These are phyloP conservation scores for Pholiota microspora DNA, from an alignment of 768 basidiomycete genomes.

Conservation along the genomic window DNA sequence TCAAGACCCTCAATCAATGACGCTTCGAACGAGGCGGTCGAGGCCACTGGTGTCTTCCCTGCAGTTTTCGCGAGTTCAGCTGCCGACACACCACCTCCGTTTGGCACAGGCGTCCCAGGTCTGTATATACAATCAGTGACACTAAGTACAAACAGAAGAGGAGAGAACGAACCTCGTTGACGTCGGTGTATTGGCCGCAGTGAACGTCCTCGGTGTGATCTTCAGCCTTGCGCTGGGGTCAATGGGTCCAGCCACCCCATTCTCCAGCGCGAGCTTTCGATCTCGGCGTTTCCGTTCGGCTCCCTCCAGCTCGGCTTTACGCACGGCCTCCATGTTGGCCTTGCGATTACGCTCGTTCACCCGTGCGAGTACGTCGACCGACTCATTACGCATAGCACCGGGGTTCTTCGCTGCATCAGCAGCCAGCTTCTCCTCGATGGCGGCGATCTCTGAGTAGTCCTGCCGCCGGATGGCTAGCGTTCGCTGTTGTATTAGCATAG, in stretches of 20 bases:
- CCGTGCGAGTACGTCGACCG: constrained; percentile 58
- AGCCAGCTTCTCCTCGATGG: constrained; percentile 65
- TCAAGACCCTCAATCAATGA: constrained; percentile 66
- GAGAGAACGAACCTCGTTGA: constrained; percentile 55
- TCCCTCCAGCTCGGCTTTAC: constrained; percentile 70
- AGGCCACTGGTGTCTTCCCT: constrained; percentile 19
- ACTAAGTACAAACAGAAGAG: background rate
- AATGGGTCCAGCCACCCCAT: constrained; percentile 36
- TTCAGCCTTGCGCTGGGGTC: constrained; percentile 71
- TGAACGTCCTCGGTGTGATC: constrained; percentile 58
- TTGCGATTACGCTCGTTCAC: constrained; percentile 91
- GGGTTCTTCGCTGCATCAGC: constrained; percentile 24
- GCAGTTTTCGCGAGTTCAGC: constrained; percentile 13
- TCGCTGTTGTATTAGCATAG: constrained; percentile 66
- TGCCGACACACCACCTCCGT: constrained; percentile 16
- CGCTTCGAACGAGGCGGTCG: constrained; percentile 48
- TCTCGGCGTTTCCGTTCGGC: constrained; percentile 70
- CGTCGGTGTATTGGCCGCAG: constrained; percentile 41
- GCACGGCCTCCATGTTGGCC: constrained; percentile 77
- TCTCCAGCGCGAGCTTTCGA: constrained; percentile 49
- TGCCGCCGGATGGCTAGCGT: constrained; percentile 74
- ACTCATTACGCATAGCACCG: constrained; percentile 20
- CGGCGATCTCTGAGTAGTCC: constrained; percentile 60
- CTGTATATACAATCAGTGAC: constrained; percentile 15
- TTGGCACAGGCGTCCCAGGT: constrained; percentile 47